Evolutionary conservation across 225 moss, liverwort and hornwort species (phyloP).

Genomic region (Pseudoscleropodium purum): DNA sequence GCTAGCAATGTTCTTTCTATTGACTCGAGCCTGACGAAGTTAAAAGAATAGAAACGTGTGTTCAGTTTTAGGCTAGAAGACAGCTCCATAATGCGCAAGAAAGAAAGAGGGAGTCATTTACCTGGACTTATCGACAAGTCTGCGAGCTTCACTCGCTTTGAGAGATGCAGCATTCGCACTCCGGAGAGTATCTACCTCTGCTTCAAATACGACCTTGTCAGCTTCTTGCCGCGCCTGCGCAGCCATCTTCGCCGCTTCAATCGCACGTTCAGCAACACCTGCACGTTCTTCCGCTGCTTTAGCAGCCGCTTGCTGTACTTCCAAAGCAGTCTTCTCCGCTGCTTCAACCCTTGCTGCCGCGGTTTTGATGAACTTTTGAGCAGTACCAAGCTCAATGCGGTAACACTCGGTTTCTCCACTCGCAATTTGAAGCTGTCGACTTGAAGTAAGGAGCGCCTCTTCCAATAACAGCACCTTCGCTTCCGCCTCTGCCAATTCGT

Average conservation of each 20-base stretch:
- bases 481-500: conserved; percentile 53
- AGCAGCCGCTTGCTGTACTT: conserved; percentile 41
- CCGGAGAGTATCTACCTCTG: conserved; percentile 51
- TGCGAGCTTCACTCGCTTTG: conserved; percentile 41
- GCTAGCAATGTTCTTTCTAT: conserved; percentile 56
- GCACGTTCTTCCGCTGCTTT: conserved; percentile 39
- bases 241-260: conserved; percentile 39
- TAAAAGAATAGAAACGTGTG: not conserved
- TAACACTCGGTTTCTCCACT: conserved; percentile 33
- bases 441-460: conserved; percentile 34
- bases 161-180: conserved; percentile 41
- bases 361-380: conserved; percentile 22
- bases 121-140: conserved; percentile 32
- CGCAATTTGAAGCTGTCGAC: conserved; percentile 31
- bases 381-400: conserved; percentile 41
- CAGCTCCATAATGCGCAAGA: not conserved
- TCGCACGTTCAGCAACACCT: conserved; percentile 27
- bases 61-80: not conserved
- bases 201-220: conserved; percentile 30
- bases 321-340: conserved; percentile 41
- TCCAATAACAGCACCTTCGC: conserved; percentile 33
- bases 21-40: conserved; percentile 43
- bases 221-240: conserved; percentile 25
- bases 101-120: not conserved
- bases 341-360: conserved; percentile 35